Conservation (phyloP, 768 basidiomycete genomes). For the Xanthoconium stramineum region DNA sequence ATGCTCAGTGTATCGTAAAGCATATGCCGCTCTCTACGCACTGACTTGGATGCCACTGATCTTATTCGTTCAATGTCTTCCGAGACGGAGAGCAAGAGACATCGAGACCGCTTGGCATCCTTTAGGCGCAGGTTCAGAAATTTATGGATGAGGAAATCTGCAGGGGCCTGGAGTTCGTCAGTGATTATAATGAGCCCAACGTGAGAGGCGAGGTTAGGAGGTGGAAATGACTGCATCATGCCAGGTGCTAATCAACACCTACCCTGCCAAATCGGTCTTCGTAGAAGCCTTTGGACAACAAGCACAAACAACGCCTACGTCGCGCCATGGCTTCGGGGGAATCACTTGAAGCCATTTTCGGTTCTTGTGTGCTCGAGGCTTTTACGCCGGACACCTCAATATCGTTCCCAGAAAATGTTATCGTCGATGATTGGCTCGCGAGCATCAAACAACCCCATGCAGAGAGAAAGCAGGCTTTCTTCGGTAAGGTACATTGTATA, state of each 20-base stretch:
- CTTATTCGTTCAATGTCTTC: conserved; percentile 60
- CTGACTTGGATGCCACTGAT: conserved; percentile 59
- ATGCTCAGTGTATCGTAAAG: conserved; percentile 4
- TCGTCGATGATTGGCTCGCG: conserved; percentile 55
- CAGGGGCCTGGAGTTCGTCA: conserved; percentile 67
- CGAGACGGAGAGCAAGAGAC: conserved; percentile 56
- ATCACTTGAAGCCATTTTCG: conserved; percentile 63
- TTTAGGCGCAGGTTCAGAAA: conserved; percentile 53
- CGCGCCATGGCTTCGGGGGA: conserved; percentile 28
- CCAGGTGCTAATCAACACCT: not conserved
- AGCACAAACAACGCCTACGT: conserved; percentile 7
- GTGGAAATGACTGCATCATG: conserved; percentile 49
- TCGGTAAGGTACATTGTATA: conserved; percentile 49
- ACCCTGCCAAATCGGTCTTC: conserved; percentile 19
- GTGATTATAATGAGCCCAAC: conserved; percentile 60
- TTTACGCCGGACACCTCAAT: conserved; percentile 63
- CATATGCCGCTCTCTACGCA: conserved; percentile 33
- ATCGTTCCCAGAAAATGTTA: conserved; percentile 49
- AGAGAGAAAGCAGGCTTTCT: conserved; percentile 69
- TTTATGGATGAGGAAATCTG: conserved; percentile 68
- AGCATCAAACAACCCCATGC: conserved; percentile 39
- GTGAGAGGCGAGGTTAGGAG: conserved; percentile 48
- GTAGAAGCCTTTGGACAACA: conserved; percentile 21
- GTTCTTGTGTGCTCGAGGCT: conserved; percentile 56
- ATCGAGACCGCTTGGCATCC: conserved; percentile 30